Conservation (phyloP, 805 yeast genomes). For the Barnettozyma populi region DNA sequence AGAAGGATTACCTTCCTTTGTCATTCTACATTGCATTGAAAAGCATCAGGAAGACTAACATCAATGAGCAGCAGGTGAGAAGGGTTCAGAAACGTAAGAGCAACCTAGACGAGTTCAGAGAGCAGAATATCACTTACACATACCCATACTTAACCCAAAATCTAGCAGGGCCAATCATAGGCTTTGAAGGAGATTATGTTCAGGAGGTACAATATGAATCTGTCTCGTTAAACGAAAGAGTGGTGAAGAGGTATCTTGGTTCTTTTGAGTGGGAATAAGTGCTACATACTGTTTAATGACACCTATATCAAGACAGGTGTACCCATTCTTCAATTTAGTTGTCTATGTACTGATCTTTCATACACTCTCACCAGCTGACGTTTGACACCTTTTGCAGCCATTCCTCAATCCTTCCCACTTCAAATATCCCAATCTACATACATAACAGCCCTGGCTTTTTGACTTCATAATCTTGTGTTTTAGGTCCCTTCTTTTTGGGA, state of each 20-base stretch:
- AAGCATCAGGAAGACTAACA: slow-evolving; percentile 39
- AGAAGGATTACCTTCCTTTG: slow-evolving; percentile 75
- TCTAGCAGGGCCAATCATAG: slow-evolving; percentile 83
- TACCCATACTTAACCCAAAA: slow-evolving; percentile 69
- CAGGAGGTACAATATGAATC: slow-evolving; percentile 22
- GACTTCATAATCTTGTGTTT: too few species aligned
- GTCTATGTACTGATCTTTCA: too few species aligned
- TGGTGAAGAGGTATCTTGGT: slow-evolving; percentile 16
- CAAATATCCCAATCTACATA: too few species aligned
- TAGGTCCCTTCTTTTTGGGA: too few species aligned
- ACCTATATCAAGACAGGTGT: background rate
- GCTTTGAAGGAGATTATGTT: slow-evolving; percentile 26
- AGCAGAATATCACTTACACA: slow-evolving; percentile 49
- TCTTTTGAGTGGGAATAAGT: slow-evolving; percentile 25
- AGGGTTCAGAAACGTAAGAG: slow-evolving; percentile 17
- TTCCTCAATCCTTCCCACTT: background rate
- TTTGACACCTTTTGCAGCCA: too few species aligned
- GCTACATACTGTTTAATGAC: background rate
- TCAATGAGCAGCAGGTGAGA: background rate
- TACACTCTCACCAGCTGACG: too few species aligned
- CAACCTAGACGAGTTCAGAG: slow-evolving; percentile 25
- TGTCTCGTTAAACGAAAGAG: slow-evolving; percentile 17
- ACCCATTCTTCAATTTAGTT: too few species aligned
- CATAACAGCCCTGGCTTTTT: too few species aligned
- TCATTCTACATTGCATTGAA: slow-evolving; percentile 83